phyloP scores from a whole-genome alignment of 2,329 filamentous ascomycete genomes.

The Verticillium albo-atrum region DNA sequence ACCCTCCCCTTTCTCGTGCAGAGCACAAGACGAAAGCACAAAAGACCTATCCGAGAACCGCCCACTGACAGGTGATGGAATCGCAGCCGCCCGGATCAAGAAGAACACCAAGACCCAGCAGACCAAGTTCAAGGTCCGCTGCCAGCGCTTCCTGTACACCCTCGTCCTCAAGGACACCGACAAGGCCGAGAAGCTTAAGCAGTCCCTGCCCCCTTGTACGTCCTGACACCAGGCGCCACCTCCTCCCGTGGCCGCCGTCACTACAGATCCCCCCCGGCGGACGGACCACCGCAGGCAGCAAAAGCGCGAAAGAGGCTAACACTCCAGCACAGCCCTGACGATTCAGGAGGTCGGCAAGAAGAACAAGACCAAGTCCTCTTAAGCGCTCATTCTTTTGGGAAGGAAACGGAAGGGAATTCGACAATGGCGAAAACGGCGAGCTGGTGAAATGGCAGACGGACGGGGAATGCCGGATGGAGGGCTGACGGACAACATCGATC shows the following conservation, averaged over 20 bases:
- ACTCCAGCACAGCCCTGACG: constrained; percentile 35
- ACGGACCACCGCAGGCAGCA: no score
- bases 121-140: constrained; percentile 99
- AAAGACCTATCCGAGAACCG: not conserved
- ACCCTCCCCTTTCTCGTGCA: not conserved
- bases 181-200: constrained; percentile 99
- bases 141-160: constrained; percentile 94
- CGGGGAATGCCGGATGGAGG: not conserved
- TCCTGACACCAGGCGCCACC: constrained; percentile 19
- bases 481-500: not conserved
- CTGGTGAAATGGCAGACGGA: not conserved
- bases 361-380: constrained; percentile 40
- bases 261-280: no score
- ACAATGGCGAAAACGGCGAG: not conserved
- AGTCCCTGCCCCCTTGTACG: constrained; percentile 95
- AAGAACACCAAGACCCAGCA: constrained; percentile 85
- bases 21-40: constrained; percentile 12
- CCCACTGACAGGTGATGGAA: constrained; percentile 11
- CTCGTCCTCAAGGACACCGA: constrained; percentile 97
- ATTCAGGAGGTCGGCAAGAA: constrained; percentile 56
- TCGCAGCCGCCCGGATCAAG: constrained; percentile 84
- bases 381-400: constrained; percentile 13
- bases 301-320: constrained; percentile 1
- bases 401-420: constrained; percentile 6
- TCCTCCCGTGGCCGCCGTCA: no score